Conservation (phyloP, 306 rosid species). For the Betula pendula region DNA sequence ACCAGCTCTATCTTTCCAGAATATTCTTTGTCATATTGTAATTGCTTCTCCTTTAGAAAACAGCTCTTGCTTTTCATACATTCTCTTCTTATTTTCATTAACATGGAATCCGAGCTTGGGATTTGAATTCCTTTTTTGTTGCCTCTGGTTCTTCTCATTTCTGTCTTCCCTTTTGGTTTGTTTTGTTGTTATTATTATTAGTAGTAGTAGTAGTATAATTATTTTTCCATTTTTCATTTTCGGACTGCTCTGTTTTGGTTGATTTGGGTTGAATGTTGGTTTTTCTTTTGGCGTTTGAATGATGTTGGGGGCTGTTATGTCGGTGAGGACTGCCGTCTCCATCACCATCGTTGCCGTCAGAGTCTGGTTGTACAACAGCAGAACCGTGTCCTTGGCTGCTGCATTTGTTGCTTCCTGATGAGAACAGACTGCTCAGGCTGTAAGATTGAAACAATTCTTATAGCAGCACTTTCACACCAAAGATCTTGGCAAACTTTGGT, state of each 20-base stretch:
- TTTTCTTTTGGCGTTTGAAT: background rate
- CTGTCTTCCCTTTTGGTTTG: background rate
- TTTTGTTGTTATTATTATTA: too few species aligned
- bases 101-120: background rate
- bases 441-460: too few species aligned
- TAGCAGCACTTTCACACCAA: too few species aligned
- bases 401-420: background rate
- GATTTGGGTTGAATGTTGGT: too few species aligned
- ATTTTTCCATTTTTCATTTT: too few species aligned
- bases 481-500: too few species aligned
- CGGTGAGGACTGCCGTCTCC: background rate
- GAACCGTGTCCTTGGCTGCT: background rate
- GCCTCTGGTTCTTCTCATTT: background rate
- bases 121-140: too few species aligned
- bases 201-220: too few species aligned
- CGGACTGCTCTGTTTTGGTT: too few species aligned
- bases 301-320: background rate
- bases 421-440: background rate
- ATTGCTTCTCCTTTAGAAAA: background rate
- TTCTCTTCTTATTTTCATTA: background rate
- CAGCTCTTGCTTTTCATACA: background rate
- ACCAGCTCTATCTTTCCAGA: too few species aligned
- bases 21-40: background rate
- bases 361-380: background rate
- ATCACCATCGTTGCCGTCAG: background rate